Evolutionary conservation across 257 asterid species (phyloP).

Genomic region (Solanum boliviense): DNA sequence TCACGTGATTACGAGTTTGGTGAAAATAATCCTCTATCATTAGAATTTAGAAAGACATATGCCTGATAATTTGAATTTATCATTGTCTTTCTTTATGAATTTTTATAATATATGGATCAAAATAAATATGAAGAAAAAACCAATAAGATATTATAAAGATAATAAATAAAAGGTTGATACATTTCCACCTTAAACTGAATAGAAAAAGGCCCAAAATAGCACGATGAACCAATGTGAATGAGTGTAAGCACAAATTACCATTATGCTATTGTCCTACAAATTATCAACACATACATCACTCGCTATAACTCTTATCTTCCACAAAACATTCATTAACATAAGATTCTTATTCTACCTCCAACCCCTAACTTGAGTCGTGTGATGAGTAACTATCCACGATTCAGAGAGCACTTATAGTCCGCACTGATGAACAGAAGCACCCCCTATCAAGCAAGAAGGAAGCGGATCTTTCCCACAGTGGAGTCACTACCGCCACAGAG

Average conservation of each 20-base stretch:
- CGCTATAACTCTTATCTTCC: neutral
- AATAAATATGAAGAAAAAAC: neutral
- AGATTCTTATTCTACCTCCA: neutral
- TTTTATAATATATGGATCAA: too few species aligned
- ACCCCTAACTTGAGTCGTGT: too few species aligned
- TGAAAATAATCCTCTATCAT: neutral
- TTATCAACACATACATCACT: neutral
- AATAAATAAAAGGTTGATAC: neutral
- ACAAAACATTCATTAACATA: neutral
- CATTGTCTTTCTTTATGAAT: neutral
- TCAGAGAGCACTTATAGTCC: too few species aligned
- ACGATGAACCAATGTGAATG: neutral
- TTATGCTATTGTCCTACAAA: neutral
- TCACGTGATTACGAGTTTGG: rapidly evolving
- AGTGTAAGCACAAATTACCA: neutral
- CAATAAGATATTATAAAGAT: neutral
- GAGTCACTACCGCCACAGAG: neutral
- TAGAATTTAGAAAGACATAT: neutral
- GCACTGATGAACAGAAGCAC: too few species aligned
- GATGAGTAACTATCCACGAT: too few species aligned
- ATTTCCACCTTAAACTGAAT: neutral
- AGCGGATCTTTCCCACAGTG: neutral
- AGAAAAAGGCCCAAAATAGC: neutral
- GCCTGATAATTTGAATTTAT: neutral
- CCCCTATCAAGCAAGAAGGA: neutral